Conservation (phyloP, 495 filamentous ascomycete species). For the Xylaria curta region DNA sequence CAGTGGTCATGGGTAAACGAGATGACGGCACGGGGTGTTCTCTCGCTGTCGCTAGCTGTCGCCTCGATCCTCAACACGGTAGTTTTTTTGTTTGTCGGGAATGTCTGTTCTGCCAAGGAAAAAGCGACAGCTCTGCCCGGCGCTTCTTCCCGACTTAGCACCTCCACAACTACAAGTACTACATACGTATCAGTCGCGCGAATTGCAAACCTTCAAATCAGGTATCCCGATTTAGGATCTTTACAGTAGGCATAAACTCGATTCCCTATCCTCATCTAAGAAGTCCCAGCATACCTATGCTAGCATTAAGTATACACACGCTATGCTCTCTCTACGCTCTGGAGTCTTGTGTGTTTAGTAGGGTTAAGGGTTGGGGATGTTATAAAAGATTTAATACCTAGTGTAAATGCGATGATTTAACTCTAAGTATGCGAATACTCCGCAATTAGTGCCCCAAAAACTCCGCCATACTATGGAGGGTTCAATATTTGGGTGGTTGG, state of each 20-base stretch:
- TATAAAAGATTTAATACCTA: not conserved
- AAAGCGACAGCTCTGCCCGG: constrained; percentile 14
- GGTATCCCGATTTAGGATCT: not conserved
- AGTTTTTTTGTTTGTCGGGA: not conserved
- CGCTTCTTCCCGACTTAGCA: constrained; percentile 6
- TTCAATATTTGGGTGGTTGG: not conserved
- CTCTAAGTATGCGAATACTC: not conserved
- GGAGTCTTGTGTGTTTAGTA: not conserved
- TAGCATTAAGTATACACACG: not conserved
- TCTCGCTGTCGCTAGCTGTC: constrained; percentile 11
- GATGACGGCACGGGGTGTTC: constrained; percentile 10
- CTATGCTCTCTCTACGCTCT: not conserved
- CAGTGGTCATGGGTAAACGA: constrained; percentile 21
- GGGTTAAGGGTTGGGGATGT: not conserved
- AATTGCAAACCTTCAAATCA: not conserved
- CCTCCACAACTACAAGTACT: not conserved
- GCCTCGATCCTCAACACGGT: not conserved
- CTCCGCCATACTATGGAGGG: not conserved
- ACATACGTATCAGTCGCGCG: constrained; percentile 13
- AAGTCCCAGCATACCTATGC: not conserved
- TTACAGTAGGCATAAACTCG: constrained; percentile 2
- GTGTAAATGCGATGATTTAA: not conserved
- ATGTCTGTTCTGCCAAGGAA: not conserved
- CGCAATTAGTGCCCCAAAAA: constrained; percentile 9
- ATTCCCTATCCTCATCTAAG: not conserved